Percentiles rank a stretch among this genome's conserved stretches.
These are phyloP conservation scores for Didymella lethalis DNA, from an alignment of 2,329 filamentous ascomycete genomes.

Conservation along the genomic window DNA sequence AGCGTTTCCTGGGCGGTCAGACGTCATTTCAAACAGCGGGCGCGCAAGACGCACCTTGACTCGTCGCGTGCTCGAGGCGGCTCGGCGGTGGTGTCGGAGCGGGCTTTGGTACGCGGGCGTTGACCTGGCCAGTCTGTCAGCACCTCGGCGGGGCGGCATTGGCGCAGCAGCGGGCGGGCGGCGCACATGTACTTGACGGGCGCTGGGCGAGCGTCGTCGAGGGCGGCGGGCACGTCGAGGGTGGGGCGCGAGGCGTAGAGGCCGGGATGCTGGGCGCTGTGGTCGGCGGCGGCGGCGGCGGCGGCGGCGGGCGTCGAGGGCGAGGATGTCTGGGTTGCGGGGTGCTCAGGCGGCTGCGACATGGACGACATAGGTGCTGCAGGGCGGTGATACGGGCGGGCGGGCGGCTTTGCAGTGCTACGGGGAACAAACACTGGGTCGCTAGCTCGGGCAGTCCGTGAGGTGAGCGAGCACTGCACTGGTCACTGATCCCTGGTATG, in stretches of 20 bases:
- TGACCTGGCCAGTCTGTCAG: conserved; percentile 56
- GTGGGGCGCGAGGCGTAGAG: conserved; percentile 58
- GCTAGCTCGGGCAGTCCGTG: conserved; percentile 12
- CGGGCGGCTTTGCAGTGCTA: conserved; percentile 21
- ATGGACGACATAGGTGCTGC: conserved; percentile 16
- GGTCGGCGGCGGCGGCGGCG: background rate
- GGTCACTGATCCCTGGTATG: conserved; percentile 2
- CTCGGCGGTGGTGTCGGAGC: conserved; percentile 70
- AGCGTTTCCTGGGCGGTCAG: conserved; percentile 75
- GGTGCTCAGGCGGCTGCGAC: conserved; percentile 14
- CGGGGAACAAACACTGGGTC: conserved; percentile 27
- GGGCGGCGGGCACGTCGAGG: conserved; percentile 55
- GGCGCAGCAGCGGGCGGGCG: conserved; percentile 15
- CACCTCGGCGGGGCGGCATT: conserved; percentile 36
- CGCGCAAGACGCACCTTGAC: conserved; percentile 62
- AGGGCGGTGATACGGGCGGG: conserved; percentile 13
- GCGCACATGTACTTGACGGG: conserved; percentile 61
- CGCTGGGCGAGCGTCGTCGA: conserved; percentile 52
- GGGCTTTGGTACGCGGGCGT: conserved; percentile 67
- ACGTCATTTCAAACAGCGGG: background rate
- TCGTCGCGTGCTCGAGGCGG: conserved; percentile 65
- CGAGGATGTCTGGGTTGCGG: conserved; percentile 4
- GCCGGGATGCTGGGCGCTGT: conserved; percentile 3
- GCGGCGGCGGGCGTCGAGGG: background rate
- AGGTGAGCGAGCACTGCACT: conserved; percentile 5